A percentile compares a stretch with the other conserved stretches of the same genome.
phyloP scores from a whole-genome alignment of 139 green algal species.

The Coccomyxa sp. region DNA sequence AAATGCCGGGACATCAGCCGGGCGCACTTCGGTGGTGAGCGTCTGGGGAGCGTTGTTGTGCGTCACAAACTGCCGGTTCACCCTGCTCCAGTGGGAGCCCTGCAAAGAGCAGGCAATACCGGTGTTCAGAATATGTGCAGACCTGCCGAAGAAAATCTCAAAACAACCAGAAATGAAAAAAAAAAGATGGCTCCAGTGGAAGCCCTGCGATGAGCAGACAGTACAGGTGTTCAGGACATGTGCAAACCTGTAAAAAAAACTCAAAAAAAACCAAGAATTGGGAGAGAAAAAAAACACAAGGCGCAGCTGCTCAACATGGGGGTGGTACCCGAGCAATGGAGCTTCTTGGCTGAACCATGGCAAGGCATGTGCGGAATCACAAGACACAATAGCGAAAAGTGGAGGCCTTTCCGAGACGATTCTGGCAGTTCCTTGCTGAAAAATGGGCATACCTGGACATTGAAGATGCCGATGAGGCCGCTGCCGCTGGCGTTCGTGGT shows the following conservation, averaged over 20 bases:
- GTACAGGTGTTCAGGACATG: background rate
- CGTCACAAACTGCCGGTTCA: slow-evolving; percentile 58
- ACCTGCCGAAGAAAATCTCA: background rate
- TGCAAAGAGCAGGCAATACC: slow-evolving; percentile 29
- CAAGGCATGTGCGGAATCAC: background rate
- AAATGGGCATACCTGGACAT: slow-evolving; percentile 64
- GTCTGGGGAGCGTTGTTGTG: slow-evolving; percentile 36
- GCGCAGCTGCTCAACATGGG: background rate
- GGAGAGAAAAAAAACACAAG: background rate
- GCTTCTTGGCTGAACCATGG: background rate
- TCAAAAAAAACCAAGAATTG: no score
- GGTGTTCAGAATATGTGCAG: background rate
- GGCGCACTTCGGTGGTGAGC: slow-evolving; percentile 30
- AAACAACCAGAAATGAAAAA: no score
- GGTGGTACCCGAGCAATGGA: background rate
- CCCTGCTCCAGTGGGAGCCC: slow-evolving; percentile 77
- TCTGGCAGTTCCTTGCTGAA: background rate
- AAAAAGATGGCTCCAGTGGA: slow-evolving; percentile 66
- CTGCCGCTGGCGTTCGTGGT: slow-evolving; percentile 49
- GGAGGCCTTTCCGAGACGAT: no score
- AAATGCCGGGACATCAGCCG: slow-evolving; percentile 54
- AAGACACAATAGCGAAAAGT: background rate
- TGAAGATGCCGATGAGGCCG: slow-evolving; percentile 79
- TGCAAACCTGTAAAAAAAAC: background rate
- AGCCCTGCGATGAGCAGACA: background rate